Base-by-base conservation (phyloP, 139 green algal genomes). In the Chlorella vulgaris region DNA sequence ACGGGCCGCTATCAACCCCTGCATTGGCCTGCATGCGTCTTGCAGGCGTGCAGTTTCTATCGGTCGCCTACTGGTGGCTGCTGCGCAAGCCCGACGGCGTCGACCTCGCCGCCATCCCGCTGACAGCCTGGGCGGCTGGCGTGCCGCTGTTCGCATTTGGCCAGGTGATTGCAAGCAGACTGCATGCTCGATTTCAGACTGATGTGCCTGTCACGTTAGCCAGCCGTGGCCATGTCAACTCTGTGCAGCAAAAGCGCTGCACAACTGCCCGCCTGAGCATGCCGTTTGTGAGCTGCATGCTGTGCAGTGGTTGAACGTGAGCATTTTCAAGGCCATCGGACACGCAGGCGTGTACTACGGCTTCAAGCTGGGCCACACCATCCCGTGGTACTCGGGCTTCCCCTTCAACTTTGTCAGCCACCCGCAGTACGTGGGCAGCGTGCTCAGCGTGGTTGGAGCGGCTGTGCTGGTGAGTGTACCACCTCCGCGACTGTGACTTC, bases 331-430 rank as follows among this genome's bases (percentile, higher is more conserved):
- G 0, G 87, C 92, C 0, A 91, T 97, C 38, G 94, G 94, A 2
- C 80, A 88, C 35, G 74, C 71, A 2, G 94, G 94, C 7, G 94
- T 97, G 4, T 97, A 97, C 83, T 97, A 97, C 71, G 94, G 94
- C 28, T 86, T 88, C 83, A 92, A 92, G 60, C 83, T 96, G 62
- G 93, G 93, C 47, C 80, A 87, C 35, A 86, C 68, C 60, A 81
- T 95, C 6, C 91, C 92, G 15, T 97, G 94, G 94, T 84, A 92
- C 22, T 82, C 73, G 8, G 93, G 89, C 33, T 97, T 93, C 81
- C 94, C 94, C 13, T 97, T 97, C 83, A 90, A 87, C 63, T 69
- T 90, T 2, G 82, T 94, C n/a, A 43, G 60, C 1, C 93, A 97
- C 79, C 94, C 94, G 8, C 93, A 97, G 77, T 97, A 97, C 76